Evolutionary conservation across 1,284 basidiomycete species (phyloP).

Genomic region (Naganishia sp.): DNA sequence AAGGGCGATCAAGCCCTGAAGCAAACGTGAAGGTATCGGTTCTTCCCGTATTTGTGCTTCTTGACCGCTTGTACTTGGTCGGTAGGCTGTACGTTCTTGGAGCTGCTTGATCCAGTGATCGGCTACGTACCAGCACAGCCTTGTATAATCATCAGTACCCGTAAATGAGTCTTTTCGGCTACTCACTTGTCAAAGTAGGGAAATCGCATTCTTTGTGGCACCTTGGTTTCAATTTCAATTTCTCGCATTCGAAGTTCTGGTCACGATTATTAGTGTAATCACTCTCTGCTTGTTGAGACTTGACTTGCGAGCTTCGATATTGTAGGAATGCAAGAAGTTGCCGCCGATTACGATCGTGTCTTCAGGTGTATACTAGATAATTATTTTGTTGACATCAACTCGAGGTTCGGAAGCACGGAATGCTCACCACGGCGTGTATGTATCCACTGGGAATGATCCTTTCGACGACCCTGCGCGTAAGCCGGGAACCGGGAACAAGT

Average conservation of each 20-base stretch:
- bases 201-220: constrained; percentile 92
- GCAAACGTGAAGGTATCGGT: constrained; percentile 59
- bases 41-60: neutral
- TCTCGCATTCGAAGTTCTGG: constrained; percentile 80
- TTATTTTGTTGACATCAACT: neutral
- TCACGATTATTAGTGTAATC: constrained; percentile 34
- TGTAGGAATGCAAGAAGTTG: constrained; percentile 89
- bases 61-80: constrained; percentile 29
- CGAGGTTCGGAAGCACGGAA: neutral
- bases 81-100: constrained; percentile 64
- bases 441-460: constrained; percentile 90
- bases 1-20: constrained; percentile 70
- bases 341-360: constrained; percentile 96
- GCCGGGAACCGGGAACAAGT: too few species aligned
- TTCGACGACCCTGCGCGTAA: neutral
- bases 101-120: constrained; percentile 74
- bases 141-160: constrained; percentile 47
- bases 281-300: constrained; percentile 12
- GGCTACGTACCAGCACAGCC: constrained; percentile 85
- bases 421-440: constrained; percentile 89
- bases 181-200: constrained; percentile 77
- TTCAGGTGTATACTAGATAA: constrained; percentile 73
- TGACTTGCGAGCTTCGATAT: constrained; percentile 49
- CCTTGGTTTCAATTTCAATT: constrained; percentile 88
- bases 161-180: too few species aligned